Evolutionary conservation across 768 basidiomycete genomes (phyloP).

Genomic region (Leccinellum albellum): DNA sequence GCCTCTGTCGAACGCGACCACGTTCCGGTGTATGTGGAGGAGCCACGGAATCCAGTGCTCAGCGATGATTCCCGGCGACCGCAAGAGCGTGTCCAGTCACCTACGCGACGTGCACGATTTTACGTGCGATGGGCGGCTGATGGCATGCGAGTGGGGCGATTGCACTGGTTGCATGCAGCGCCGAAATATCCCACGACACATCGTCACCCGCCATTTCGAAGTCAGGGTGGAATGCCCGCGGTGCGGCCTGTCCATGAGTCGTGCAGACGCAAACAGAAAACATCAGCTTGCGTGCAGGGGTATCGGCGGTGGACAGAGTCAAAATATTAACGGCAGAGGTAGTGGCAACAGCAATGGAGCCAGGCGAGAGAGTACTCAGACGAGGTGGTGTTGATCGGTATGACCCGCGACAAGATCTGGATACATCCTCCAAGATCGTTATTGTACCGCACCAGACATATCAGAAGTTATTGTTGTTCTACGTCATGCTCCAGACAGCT

Average conservation of each 20-base stretch:
- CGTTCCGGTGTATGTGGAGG: conserved; percentile 23
- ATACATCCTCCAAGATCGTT: background rate
- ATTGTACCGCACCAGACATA: background rate
- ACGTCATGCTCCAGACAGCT: background rate
- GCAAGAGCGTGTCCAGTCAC: conserved; percentile 17
- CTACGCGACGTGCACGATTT: conserved; percentile 21
- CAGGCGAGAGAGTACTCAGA: background rate
- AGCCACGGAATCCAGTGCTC: conserved; percentile 6
- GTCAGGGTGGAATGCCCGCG: conserved; percentile 16
- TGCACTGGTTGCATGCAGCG: conserved; percentile 20
- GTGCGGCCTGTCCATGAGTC: conserved; percentile 18
- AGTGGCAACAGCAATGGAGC: background rate
- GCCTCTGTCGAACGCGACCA: conserved; percentile 1
- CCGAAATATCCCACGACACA: conserved; percentile 25
- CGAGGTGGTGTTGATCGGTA: background rate
- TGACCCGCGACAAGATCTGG: background rate
- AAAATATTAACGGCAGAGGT: background rate
- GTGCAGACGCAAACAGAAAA: conserved; percentile 25
- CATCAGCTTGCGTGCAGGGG: conserved; percentile 15
- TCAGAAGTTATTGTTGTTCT: background rate
- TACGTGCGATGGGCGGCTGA: conserved; percentile 10
- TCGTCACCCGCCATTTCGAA: conserved; percentile 22
- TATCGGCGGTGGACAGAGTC: background rate
- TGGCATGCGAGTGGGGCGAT: conserved; percentile 16
- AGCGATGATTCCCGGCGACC: conserved; percentile 16